A percentile compares a stretch with the other conserved stretches of the same genome.
Evolutionary conservation across 1,284 basidiomycete genomes (phyloP).

Genomic region (Athelia psychrophila): DNA sequence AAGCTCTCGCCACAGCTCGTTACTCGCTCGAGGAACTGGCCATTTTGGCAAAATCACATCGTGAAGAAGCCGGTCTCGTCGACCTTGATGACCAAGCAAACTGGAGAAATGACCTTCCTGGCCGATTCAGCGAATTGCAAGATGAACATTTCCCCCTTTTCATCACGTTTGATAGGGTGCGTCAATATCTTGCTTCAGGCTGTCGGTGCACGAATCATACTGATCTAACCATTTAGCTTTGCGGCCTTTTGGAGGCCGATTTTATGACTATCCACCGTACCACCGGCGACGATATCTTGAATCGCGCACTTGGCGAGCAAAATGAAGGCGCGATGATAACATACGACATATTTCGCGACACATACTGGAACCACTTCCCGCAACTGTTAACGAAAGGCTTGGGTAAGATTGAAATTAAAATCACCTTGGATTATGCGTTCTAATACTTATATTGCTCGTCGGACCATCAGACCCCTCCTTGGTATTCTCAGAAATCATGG

Average conservation of each 20-base stretch:
- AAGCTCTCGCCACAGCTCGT: slow-evolving; percentile 41
- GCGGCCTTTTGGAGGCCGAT: neutral
- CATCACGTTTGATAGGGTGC: slow-evolving; percentile 60
- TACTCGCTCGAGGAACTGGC: slow-evolving; percentile 36
- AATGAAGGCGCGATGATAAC: slow-evolving; percentile 10
- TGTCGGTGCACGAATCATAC: neutral
- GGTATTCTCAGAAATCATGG: slow-evolving; percentile 70
- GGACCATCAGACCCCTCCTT: slow-evolving; percentile 58
- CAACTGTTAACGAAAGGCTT: slow-evolving; percentile 52
- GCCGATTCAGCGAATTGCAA: slow-evolving; percentile 51
- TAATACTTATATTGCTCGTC: neutral
- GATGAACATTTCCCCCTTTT: slow-evolving; percentile 73
- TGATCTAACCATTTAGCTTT: neutral
- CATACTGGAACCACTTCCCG: slow-evolving; percentile 66
- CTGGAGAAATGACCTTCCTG: slow-evolving; percentile 47
- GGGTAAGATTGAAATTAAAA: slow-evolving; percentile 31
- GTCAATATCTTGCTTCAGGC: slow-evolving; percentile 7
- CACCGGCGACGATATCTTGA: no score
- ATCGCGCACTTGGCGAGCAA: neutral
- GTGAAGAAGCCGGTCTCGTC: slow-evolving; percentile 15
- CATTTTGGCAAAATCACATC: slow-evolving; percentile 17
- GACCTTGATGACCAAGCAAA: slow-evolving; percentile 52
- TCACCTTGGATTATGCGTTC: neutral
- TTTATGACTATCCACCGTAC: no score
- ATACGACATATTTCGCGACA: slow-evolving; percentile 46